phyloP scores from a whole-genome alignment of 2,329 filamentous ascomycete species.

The Purpureocillium lavendulum region DNA sequence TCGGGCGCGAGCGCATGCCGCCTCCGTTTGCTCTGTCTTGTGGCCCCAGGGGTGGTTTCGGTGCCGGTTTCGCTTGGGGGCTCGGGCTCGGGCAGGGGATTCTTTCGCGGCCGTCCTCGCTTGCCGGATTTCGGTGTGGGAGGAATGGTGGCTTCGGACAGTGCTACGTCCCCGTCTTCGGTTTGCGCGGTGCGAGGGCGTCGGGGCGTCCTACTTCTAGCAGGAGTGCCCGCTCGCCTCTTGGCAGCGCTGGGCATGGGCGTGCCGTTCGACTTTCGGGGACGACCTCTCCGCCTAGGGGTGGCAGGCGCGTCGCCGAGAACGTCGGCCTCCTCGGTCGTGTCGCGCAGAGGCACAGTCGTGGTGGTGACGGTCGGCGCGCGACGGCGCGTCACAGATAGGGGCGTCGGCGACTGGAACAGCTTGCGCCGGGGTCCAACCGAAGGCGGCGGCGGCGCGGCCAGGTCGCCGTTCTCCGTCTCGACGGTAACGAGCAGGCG shows the following conservation, averaged over 20 bases:
- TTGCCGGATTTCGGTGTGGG: constrained; percentile 22
- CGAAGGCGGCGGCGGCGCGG: constrained; percentile 18
- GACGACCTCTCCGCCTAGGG: constrained; percentile 35
- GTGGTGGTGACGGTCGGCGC: constrained; percentile 39
- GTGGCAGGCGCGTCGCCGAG: constrained; percentile 23
- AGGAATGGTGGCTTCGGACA: constrained; percentile 12
- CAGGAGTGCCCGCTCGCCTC: constrained; percentile 38
- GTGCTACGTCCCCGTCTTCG: constrained; percentile 14
- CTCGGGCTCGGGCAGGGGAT: constrained; percentile 14
- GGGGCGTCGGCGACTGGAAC: constrained; percentile 35
- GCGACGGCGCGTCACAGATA: constrained; percentile 24
- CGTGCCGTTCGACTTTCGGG: constrained; percentile 42
- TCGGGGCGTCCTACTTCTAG: constrained; percentile 22
- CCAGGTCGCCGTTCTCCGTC: constrained; percentile 14
- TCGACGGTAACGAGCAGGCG: constrained; percentile 48
- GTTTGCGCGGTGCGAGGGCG: constrained; percentile 22
- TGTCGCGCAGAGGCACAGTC: constrained; percentile 41
- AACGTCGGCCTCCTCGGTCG: constrained; percentile 22
- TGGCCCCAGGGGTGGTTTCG: constrained; percentile 9
- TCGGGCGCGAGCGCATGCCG: constrained; percentile 16
- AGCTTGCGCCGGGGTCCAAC: constrained; percentile 27
- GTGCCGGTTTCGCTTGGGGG: constrained; percentile 15
- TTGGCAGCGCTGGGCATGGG: constrained; percentile 36
- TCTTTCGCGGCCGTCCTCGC: constrained; percentile 21
- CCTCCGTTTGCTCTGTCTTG: constrained; percentile 9